These are phyloP conservation scores for Penicillium sp. DNA, from an alignment of 2,329 filamentous ascomycete genomes.

Conservation along the genomic window DNA sequence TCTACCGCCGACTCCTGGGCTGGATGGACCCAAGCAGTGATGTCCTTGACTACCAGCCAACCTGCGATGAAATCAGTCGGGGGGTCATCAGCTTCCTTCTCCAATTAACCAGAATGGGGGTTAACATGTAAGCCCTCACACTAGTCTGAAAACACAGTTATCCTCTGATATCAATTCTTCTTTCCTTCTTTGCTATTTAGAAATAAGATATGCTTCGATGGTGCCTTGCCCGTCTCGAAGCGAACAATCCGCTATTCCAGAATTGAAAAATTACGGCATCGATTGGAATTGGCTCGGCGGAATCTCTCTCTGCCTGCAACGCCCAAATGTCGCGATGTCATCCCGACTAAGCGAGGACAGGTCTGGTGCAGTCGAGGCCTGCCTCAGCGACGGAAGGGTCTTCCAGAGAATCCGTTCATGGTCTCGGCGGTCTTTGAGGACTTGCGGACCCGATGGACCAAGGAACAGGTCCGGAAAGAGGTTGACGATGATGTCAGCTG, in stretches of 20 bases:
- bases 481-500: constrained; percentile 15
- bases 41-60: constrained; percentile 55
- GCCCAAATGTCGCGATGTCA: constrained; percentile 14
- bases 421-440: constrained; percentile 75
- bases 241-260: constrained; percentile 61
- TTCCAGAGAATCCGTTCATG: constrained; percentile 66
- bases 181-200: constrained; percentile 42
- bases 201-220: constrained; percentile 79
- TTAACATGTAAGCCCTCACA: constrained; percentile 59
- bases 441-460: constrained; percentile 52
- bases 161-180: not conserved
- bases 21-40: constrained; percentile 42
- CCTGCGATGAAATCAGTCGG: constrained; percentile 63
- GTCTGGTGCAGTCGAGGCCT: constrained; percentile 30
- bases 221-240: constrained; percentile 70
- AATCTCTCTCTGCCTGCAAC: constrained; percentile 1
- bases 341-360: constrained; percentile 19
- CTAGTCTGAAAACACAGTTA: not conserved
- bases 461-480: constrained; percentile 24
- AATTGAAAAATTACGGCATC: constrained; percentile 57
- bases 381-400: constrained; percentile 31
- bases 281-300: constrained; percentile 53
- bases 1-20: constrained; percentile 60
- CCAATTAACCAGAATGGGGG: constrained; percentile 54
- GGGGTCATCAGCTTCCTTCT: constrained; percentile 64